Evolutionary conservation across 345 rosid species (phyloP), one percentile per base, ranked within the genome.

Genomic region (Abelmoschus esculentus): DNA sequence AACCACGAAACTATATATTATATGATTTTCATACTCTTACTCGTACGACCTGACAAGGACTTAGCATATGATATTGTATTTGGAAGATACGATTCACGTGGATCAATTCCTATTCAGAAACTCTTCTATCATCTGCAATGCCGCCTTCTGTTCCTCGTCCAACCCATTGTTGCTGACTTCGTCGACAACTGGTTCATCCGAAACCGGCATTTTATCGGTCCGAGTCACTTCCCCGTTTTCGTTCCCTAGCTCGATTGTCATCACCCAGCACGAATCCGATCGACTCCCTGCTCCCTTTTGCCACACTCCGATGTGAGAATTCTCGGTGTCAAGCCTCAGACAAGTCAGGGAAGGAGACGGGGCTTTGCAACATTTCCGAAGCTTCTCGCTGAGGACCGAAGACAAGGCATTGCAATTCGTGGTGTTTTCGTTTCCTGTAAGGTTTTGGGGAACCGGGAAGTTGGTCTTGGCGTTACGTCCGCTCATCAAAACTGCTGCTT

Each of bases 101-200:
- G 56, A 46, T 81, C 83, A 87, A 63, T 87, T 86, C 76, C 87
- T 73, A 67, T 89, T 89, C 17, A 93, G 96, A 69, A 93, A 86
- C 77, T 93, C 98, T 76, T 93, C 97, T 38, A 93, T 91, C 98
- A 93, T 93, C 72, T 93, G 96, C 85, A 91, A 54, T 28, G 97
- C 96, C 19, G 81, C 80, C 64, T 83, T 87, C 80, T 88, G 83
- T 46, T 90, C 96, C 28, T 86, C 91, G 68, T 79, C 87, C 58
- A 84, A 70, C 42, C 80, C 82, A 28, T 38, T 76, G 19, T 44
- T 76, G 19, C 75, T 80, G 59, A 19, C 71, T 68, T 74, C 32
- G 22, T 42, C 56, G 7, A 2, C 13, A 12, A n/a, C 14, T 3
- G 53, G 15, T 60, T 38, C 59, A 56, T 65, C 73, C 9, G 76